Base-by-base conservation (phyloP, 2,329 filamentous ascomycete species). In the Dothiorella sarmentorum region DNA sequence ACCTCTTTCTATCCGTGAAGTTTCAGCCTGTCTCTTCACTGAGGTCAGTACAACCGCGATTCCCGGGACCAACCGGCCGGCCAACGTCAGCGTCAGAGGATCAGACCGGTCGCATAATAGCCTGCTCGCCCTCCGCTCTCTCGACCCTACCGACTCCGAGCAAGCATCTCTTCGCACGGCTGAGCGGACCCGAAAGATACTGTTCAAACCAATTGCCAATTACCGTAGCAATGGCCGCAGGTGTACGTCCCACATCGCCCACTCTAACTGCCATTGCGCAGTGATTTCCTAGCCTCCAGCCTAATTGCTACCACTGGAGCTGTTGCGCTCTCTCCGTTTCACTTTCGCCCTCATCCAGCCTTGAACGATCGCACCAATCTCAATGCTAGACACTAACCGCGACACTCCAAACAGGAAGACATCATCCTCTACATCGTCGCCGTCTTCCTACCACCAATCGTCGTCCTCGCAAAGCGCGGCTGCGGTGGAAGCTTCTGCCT, bases 391-490 rank as follows among this genome's bases (percentile, higher is more conserved):
- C 15, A 17, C 44, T 49, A 49, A 49, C 20, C 10, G 3, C 20
- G 11, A 18, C 18, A 11, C n/a, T 11, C 18, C 7, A 22, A 6
- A n/a, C 11, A 57, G 55, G 55, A 57, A 57, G 55, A 57, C 55
- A n/a, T 45, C 24, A 37, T 57, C 43, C 55, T 57, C 31, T 38
- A 47, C 17, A 45, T 57, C 22, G 44, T 47, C 15, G 55, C 55
- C 22, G 49, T 57, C n/a, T 49, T 57, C 29, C 42, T 57, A 22
- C 55, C 55, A 3, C 55, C 55, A 2, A 42, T 57, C 31, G 55
- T 57, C 3, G 55, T 57, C 6, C 17, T 57, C 7, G 44, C 44
- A 7, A 57, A 49, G 43, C 33, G 33, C 3, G 55, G 55, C 43
- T 57, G 55, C 11, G 55, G 55, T 20, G 42, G 43, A 33, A 40